Base-by-base conservation (phyloP, 2,329 filamentous ascomycete species). In the Fusarium longipes region DNA sequence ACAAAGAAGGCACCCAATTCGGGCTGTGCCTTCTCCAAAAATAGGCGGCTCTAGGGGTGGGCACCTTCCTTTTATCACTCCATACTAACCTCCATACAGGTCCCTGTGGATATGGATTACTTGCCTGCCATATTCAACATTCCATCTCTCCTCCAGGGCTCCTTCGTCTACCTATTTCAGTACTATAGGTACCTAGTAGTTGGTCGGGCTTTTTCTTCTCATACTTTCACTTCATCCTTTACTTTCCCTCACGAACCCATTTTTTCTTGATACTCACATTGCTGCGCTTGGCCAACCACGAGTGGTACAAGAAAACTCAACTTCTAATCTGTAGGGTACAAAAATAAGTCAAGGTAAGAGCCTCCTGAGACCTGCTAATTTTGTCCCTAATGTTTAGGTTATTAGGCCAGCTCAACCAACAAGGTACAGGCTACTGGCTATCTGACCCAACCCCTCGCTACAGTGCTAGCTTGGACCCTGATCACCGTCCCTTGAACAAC, bases 401-500 rank as follows among this genome's bases (percentile, higher is more conserved):
- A n/a, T n/a, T n/a, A n/a, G n/a, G n/a, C n/a, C n/a, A n/a, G n/a
- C n/a, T n/a, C 25, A 27, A 27, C 25, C 25, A 27, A 27, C 25
- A n/a, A n/a, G n/a, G n/a, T n/a, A n/a, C 25, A 27, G 9, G 6
- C 25, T 27, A 27, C 27, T 10, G 3, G 11, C 27, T 10, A 27
- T 9, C 27, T 27, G 27, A 27, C 27, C 38, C 36, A 39, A 20
- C 20, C 38, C 7, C 15, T 40, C 24, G 22, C 39, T 42, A 24
- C 39, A 25, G 27, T 27, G 27, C 30, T 47, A 33, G 45, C 30
- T 18, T 25, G 45, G 45, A 48, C 45, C 45, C 45, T 48, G 45
- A 48, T 36, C 45, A 25, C 30, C 30, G 39, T 39, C 53, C 47
- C 44, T 53, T 45, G 25, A 49, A 43, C 51, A 60, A 36, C 54